A percentile compares a stretch with the other conserved stretches of the same genome.
Conservation (phyloP, 208 protist species). For the Leishmania tarentolae region DNA sequence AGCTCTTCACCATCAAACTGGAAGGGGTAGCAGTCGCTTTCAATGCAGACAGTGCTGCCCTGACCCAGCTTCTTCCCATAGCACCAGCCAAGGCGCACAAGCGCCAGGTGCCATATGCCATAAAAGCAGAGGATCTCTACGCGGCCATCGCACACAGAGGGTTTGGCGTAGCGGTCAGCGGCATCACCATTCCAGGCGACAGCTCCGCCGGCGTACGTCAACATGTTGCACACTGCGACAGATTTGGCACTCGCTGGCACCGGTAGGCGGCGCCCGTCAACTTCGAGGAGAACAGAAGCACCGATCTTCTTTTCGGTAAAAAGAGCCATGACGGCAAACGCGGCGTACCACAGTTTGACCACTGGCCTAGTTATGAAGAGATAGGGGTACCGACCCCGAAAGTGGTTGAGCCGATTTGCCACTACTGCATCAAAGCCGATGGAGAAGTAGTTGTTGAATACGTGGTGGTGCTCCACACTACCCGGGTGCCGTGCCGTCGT, state of each 20-base stretch:
- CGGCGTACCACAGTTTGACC: slow-evolving; percentile 71
- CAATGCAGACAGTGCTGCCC: slow-evolving; percentile 37
- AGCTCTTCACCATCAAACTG: slow-evolving; percentile 66
- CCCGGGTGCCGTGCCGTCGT: background rate
- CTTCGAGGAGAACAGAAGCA: slow-evolving; percentile 10
- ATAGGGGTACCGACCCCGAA: slow-evolving; percentile 37
- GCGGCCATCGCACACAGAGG: slow-evolving; percentile 42
- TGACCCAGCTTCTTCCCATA: slow-evolving; percentile 57
- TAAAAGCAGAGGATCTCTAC: slow-evolving; percentile 51
- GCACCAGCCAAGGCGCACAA: slow-evolving; percentile 46
- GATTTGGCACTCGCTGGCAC: slow-evolving; percentile 52
- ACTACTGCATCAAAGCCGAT: slow-evolving; percentile 66
- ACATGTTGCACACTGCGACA: slow-evolving; percentile 60
- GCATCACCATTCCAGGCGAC: slow-evolving; percentile 44
- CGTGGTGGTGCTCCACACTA: slow-evolving; percentile 8
- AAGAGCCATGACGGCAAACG: slow-evolving; percentile 40
- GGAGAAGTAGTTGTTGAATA: slow-evolving; percentile 78
- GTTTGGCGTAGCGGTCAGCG: slow-evolving; percentile 17
- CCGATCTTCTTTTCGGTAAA: slow-evolving; percentile 35
- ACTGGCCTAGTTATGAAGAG: slow-evolving; percentile 47
- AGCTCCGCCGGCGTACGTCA: slow-evolving; percentile 59
- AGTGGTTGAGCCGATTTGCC: slow-evolving; percentile 39
- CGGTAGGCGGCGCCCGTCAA: slow-evolving; percentile 36
- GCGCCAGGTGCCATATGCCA: slow-evolving; percentile 61
- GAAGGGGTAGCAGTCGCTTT: slow-evolving; percentile 24